Evolutionary conservation across 2,329 filamentous ascomycete genomes (phyloP), one percentile per base, ranked within the genome.

Genomic region (Fusarium algeriense): DNA sequence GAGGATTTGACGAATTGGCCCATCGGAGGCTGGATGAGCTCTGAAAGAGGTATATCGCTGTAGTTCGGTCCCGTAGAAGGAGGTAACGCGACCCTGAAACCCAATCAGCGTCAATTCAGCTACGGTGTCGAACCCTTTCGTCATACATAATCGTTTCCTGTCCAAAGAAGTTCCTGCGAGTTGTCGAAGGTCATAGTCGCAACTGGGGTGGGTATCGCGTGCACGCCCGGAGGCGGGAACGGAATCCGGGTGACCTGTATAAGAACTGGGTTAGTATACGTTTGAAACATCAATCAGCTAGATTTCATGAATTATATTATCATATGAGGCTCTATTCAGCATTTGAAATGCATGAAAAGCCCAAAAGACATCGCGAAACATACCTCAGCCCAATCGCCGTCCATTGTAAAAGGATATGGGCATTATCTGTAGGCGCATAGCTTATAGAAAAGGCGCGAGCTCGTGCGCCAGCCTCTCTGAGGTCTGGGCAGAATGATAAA

Each of bases 21-120:
- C 94, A 80, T 97, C 93, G 70, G 88, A 82, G 8, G 87, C 84
- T 3, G 87, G 84, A 80, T 97, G 94, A 44, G 92, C 93, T 79
- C 92, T 91, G 81, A 96, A 95, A 40, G 95, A 97, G 7, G 95
- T 97, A 81, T 99, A 98, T 78, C 90, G 89, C 77, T 95, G 92
- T 50, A 98, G 87, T 67, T 97, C 93, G 57, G 90, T 89, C 57
- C 94, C 92, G 81, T 93, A 93, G 82, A 97, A 98, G 14, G 95
- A 97, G 46, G 90, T 92, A 50, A 98, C 90, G 72, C 94, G 91
- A 69, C 96, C 96, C 93, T 97, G 60, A 20, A 15, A 55, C 38
- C 34, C 17, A 44, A 75, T 82, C 57, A 82, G 74, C 72, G 41
- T 55, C 5, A 17, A 32, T 13, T 43, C 38, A 32, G 26, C n/a